phyloP scores from a whole-genome alignment of 805 yeast species.

The Lipomyces starkeyi region DNA sequence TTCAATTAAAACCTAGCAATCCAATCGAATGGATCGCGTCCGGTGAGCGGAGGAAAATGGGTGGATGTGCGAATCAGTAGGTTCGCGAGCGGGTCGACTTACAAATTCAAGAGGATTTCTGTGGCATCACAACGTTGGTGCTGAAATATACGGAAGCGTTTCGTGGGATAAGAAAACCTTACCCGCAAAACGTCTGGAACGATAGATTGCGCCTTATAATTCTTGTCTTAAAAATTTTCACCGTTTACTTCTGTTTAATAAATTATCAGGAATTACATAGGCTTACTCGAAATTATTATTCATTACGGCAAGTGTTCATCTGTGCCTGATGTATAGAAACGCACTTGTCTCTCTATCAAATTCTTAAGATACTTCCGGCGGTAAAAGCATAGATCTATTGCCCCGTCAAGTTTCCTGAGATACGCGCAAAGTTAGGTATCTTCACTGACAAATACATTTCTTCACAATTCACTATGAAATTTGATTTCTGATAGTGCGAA shows the following conservation, averaged over 20 bases:
- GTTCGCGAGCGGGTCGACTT: conserved; percentile 3
- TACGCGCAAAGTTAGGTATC: background rate
- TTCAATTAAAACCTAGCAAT: conserved; percentile 14
- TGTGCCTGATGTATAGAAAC: background rate
- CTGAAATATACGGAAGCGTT: conserved; percentile 5
- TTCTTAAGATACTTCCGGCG: background rate
- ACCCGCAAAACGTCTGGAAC: background rate
- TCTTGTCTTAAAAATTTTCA: background rate
- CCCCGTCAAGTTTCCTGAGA: background rate
- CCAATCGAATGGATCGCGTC: conserved; percentile 26
- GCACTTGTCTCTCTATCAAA: background rate
- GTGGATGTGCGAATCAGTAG: background rate
- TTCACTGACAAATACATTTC: background rate
- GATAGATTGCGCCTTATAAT: background rate
- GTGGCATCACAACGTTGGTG: conserved; percentile 1
- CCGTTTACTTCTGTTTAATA: background rate
- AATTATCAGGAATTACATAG: background rate
- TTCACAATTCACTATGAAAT: background rate
- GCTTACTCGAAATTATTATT: background rate
- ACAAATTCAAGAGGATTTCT: background rate
- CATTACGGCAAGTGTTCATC: background rate
- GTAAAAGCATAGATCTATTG: background rate
- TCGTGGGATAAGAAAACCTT: background rate
- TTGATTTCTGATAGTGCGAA: background rate
- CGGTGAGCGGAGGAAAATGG: background rate